Evolutionary conservation across 495 filamentous ascomycete species (phyloP).

Genomic region (Rostrohypoxylon terebratum): DNA sequence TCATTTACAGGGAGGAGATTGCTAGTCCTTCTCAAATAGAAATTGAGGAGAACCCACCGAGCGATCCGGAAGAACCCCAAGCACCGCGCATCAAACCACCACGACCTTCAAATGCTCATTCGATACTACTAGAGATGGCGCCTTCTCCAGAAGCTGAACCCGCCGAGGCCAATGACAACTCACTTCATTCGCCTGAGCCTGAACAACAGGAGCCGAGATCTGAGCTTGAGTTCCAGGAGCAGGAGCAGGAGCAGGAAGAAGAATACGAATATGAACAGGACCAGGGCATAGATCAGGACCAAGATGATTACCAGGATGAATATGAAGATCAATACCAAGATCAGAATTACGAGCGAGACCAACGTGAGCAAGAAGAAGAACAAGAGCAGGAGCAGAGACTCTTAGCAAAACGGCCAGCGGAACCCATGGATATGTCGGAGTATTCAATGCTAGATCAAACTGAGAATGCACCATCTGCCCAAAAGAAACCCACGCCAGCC

Average conservation of each 20-base stretch:
- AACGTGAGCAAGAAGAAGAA: background rate
- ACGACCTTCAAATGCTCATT: slow-evolving; percentile 28
- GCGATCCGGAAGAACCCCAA: slow-evolving; percentile 41
- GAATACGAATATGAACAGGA: background rate
- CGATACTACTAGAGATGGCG: slow-evolving; percentile 11
- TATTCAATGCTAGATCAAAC: slow-evolving; percentile 52
- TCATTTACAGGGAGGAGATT: slow-evolving; percentile 50
- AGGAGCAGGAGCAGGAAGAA: background rate
- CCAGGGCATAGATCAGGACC: background rate
- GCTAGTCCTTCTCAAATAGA: slow-evolving; percentile 52
- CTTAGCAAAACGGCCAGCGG: background rate
- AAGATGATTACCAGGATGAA: background rate
- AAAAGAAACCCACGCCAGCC: slow-evolving; percentile 42
- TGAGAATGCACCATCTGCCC: slow-evolving; percentile 23
- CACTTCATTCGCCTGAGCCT: slow-evolving; percentile 5
- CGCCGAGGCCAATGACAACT: slow-evolving; percentile 5
- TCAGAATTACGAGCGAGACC: too few species aligned
- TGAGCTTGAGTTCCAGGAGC: background rate
- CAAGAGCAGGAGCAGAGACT: background rate
- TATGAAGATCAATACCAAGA: too few species aligned
- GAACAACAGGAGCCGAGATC: slow-evolving; percentile 3
- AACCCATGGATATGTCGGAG: slow-evolving; percentile 36
- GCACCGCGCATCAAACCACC: slow-evolving; percentile 19
- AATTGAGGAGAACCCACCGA: slow-evolving; percentile 49
- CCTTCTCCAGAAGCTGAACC: slow-evolving; percentile 8